Evolutionary conservation across 768 basidiomycete genomes (phyloP).

Genomic region (Sistotremastrum suecicum): DNA sequence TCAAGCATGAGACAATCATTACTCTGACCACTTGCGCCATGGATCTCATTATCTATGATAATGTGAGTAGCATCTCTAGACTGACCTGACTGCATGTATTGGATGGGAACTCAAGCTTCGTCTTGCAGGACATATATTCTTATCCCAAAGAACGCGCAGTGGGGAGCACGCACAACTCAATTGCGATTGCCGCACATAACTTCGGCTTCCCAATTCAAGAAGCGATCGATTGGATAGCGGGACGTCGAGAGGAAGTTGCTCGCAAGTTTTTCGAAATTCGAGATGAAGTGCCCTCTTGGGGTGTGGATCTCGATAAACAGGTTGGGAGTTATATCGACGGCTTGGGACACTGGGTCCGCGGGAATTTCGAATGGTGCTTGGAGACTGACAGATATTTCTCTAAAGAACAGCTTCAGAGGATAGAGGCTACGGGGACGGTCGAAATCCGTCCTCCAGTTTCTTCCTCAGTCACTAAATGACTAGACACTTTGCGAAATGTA

Average conservation of each 20-base stretch:
- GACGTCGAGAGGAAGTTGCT: conserved; percentile 17
- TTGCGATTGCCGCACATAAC: no score
- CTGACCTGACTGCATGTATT: no score
- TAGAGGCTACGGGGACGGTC: no score
- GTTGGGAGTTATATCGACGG: conserved; percentile 24
- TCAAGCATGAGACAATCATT: conserved; percentile 24
- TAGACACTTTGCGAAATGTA: no score
- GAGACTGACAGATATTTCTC: conserved; percentile 19
- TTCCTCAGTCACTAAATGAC: no score
- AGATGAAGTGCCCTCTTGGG: conserved; percentile 21
- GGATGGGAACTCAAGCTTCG: no score
- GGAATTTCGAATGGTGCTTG: conserved; percentile 18
- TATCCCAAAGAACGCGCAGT: no score
- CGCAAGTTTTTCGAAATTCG: conserved; percentile 19
- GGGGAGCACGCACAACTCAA: no score
- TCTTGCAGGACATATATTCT: no score
- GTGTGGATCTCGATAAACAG: conserved; percentile 16
- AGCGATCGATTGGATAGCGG: conserved; percentile 24
- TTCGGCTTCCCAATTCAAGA: conserved; percentile 12
- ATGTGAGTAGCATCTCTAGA: conserved; percentile 9
- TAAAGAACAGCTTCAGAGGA: no score
- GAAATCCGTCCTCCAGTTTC: no score
- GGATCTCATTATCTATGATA: conserved; percentile 23
- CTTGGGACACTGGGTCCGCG: conserved; percentile 25
- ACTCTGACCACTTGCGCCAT: conserved; percentile 15